Evolutionary conservation across 176 grass and related monocot genomes (phyloP).

Genomic region (Calamus simplicifolius): DNA sequence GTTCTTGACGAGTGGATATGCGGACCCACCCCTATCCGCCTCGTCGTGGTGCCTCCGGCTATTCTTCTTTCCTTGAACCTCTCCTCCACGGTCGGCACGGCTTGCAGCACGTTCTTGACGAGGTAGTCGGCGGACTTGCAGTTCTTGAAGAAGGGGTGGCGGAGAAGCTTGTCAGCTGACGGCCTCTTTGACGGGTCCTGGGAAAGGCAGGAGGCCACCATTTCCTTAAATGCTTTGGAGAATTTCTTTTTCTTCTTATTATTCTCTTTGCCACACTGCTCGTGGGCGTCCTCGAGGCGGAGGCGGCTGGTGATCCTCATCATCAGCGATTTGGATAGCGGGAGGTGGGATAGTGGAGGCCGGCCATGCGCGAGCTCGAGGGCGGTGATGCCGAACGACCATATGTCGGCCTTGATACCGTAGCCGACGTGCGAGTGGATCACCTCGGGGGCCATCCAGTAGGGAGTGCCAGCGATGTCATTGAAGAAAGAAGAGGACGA

Average conservation of each 20-base stretch:
- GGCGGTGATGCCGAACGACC: slow-evolving; percentile 91
- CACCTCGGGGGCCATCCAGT: slow-evolving; percentile 96
- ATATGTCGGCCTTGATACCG: slow-evolving; percentile 91
- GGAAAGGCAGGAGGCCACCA: slow-evolving; percentile 68
- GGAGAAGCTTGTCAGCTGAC: slow-evolving; percentile 70
- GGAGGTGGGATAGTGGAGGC: slow-evolving; percentile 78
- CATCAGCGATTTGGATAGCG: slow-evolving; percentile 72
- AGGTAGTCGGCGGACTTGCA: slow-evolving; percentile 62
- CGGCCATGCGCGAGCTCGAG: slow-evolving; percentile 85
- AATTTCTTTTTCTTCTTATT: slow-evolving; percentile 49
- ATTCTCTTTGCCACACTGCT: slow-evolving; percentile 5
- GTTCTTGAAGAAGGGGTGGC: slow-evolving; percentile 78
- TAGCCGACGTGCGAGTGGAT: slow-evolving; percentile 89
- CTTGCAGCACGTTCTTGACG: slow-evolving; percentile 46
- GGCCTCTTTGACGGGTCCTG: slow-evolving; percentile 71
- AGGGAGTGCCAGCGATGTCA: slow-evolving; percentile 77
- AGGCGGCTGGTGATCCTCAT: slow-evolving; percentile 71
- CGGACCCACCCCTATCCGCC: slow-evolving; percentile 6
- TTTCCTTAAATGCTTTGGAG: slow-evolving; percentile 89
- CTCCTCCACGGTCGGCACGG: slow-evolving; percentile 53
- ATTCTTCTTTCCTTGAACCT: slow-evolving; percentile 23
- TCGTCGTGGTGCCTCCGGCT: background rate
- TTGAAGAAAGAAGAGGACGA: slow-evolving; percentile 41
- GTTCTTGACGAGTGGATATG: slow-evolving; percentile 22
- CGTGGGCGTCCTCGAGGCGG: slow-evolving; percentile 46